These are phyloP conservation scores for Phytopythium kandeliae DNA, from an alignment of 352 stramenopile genomes.

Conservation along the genomic window DNA sequence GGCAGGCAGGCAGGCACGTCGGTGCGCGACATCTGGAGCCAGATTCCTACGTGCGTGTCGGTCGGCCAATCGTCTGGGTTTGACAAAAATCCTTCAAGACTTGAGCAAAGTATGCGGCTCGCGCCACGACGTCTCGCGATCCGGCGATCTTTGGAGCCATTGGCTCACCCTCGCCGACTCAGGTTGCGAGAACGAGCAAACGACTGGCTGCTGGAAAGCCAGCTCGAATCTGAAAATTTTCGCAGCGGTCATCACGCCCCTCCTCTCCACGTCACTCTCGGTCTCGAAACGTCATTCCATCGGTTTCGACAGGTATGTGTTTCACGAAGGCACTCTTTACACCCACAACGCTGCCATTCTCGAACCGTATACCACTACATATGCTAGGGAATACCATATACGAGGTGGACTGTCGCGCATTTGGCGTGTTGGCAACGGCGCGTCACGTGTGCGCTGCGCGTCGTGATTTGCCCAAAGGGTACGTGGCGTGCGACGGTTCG, in stretches of 20 bases:
- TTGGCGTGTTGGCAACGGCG: background rate
- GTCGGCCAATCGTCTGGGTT: background rate
- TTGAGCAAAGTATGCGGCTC: background rate
- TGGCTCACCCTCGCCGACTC: background rate
- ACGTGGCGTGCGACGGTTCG: slow-evolving; percentile 9
- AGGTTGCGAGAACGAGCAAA: background rate
- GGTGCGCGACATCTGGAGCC: too few species aligned
- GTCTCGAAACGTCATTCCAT: background rate
- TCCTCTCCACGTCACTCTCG: background rate
- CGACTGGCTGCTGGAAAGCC: slow-evolving; percentile 1
- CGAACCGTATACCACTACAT: too few species aligned
- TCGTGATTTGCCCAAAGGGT: slow-evolving; percentile 6
- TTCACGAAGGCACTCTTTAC: background rate
- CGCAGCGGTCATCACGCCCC: background rate
- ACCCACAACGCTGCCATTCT: too few species aligned
- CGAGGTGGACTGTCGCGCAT: background rate
- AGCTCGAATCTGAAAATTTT: background rate
- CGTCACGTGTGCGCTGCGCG: slow-evolving; percentile 3
- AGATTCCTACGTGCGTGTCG: too few species aligned
- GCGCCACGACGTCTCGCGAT: too few species aligned
- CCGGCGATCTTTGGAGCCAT: slow-evolving; percentile 2
- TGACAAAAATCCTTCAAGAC: background rate
- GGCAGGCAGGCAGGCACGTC: too few species aligned
- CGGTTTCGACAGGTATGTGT: background rate
- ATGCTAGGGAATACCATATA: too few species aligned